Evolutionary conservation across 148 eudicot species (phyloP), one percentile per base, ranked within the genome.

Genomic region (Oxyria digyna): DNA sequence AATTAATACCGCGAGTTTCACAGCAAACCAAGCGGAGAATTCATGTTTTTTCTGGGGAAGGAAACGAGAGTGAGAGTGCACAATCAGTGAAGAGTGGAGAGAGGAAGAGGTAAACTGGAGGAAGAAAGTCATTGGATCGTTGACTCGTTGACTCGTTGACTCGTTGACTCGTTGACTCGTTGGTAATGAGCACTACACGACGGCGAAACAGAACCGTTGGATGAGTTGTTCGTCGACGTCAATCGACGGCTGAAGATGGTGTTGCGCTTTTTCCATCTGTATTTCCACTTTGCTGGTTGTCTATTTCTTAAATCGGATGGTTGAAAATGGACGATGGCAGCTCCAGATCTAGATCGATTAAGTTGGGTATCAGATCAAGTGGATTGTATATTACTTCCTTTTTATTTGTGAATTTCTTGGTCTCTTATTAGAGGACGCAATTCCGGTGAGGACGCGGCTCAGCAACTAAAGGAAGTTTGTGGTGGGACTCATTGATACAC

Each of bases 31-130:
- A 4, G 8, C 21, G 21, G 52, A 48, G 52, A 48, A 48, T 48
- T 17, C n/a, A 48, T 48, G 52, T 21, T 15, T 2, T 33, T 8
- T 41, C 43, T 41, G 43, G 52, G 21, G 20, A 48, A n/a, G 52
- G 52, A n/a, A 48, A 48, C 4, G 52, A 48, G 52, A 48, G 52
- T 17, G 24, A 12, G 52, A 48, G 52, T 48, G 52, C 21, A 48
- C 52, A 48, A 48, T 48, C 52, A 48, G 52, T 48, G 52, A 48
- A 48, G 52, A 48, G 52, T n/a, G n/a, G n/a, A n/a, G n/a, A n/a
- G n/a, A n/a, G n/a, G 18, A 17, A 42, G 20, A 17, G 20, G 21
- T 17, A 48, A 48, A 48, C 21, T 48, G 52, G 46, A 48, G 52
- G 52, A 48, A 48, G 52, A 41, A 12, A 41, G 43, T 41, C 43